A percentile compares a stretch with the other conserved stretches of the same genome.
These are phyloP conservation scores for Nicotiana paniculata DNA, from an alignment of 257 asterid species.

Conservation along the genomic window DNA sequence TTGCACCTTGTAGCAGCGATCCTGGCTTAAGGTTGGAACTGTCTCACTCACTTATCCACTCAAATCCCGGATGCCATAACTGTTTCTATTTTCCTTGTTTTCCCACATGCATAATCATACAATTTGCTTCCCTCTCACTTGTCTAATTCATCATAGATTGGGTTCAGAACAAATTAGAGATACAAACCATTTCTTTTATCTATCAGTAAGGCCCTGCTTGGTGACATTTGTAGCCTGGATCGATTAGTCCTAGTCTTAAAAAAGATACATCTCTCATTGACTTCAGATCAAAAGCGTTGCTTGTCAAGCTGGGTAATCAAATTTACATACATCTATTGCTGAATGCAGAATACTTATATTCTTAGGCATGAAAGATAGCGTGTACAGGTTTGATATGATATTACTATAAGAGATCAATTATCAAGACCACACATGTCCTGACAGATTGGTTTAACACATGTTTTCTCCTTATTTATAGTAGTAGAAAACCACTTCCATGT, in stretches of 20 bases:
- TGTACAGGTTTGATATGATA: not conserved
- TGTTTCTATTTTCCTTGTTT: not conserved
- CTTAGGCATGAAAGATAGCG: not conserved
- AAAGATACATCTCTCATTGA: not conserved
- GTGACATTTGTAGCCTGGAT: not conserved
- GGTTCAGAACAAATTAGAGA: not conserved
- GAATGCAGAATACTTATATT: not conserved
- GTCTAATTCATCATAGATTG: not conserved
- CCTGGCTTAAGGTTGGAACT: constrained; percentile 71
- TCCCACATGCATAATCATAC: not conserved
- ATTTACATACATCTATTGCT: not conserved
- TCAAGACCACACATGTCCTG: not conserved
- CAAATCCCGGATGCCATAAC: not conserved
- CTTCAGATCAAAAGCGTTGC: not conserved
- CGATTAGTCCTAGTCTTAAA: not conserved
- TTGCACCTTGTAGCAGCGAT: constrained; percentile 81
- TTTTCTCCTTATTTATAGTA: not conserved
- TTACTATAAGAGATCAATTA: not conserved
- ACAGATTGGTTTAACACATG: not conserved
- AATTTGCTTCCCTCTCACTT: not conserved
- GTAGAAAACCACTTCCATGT: not conserved
- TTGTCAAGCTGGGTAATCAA: not conserved
- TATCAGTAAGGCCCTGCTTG: not conserved
- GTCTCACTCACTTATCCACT: constrained; percentile 7
- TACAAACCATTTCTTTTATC: not conserved